phyloP scores from a whole-genome alignment of 148 eudicot species.

The Cornus kousa region DNA sequence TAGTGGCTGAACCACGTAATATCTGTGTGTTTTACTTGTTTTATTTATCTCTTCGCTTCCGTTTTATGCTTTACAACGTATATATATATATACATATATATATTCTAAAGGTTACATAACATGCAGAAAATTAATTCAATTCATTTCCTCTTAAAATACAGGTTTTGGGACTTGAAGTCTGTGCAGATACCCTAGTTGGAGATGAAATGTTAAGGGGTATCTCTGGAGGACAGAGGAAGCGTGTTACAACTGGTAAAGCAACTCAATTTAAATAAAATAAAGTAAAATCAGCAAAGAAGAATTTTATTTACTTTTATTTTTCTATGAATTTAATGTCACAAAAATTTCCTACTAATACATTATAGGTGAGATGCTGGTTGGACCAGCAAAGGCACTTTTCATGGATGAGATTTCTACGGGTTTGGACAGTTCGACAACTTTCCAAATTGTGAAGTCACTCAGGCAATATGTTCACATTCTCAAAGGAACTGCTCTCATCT shows the following conservation, averaged over 20 bases:
- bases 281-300: background rate
- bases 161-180: slow-evolving; percentile 34
- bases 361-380: slow-evolving; percentile 58
- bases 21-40: too few species aligned
- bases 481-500: slow-evolving; percentile 43
- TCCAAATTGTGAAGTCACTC: slow-evolving; percentile 44
- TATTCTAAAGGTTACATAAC: background rate
- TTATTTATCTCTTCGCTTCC: too few species aligned
- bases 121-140: background rate
- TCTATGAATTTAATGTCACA: too few species aligned
- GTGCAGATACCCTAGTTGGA: slow-evolving; percentile 26
- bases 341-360: background rate
- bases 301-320: background rate
- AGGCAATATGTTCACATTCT: slow-evolving; percentile 37
- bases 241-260: slow-evolving; percentile 29
- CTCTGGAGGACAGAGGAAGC: slow-evolving; percentile 27
- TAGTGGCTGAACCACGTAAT: too few species aligned
- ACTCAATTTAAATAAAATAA: too few species aligned
- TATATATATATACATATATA: too few species aligned
- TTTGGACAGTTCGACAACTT: slow-evolving; percentile 54
- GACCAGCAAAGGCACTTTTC: slow-evolving; percentile 43
- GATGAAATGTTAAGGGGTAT: slow-evolving; percentile 21
- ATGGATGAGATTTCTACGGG: slow-evolving; percentile 68
- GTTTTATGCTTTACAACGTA: too few species aligned
- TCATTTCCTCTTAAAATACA: slow-evolving; percentile 19